These are phyloP conservation scores for Arabis alpina DNA, from an alignment of 345 rosid species.

Conservation along the genomic window DNA sequence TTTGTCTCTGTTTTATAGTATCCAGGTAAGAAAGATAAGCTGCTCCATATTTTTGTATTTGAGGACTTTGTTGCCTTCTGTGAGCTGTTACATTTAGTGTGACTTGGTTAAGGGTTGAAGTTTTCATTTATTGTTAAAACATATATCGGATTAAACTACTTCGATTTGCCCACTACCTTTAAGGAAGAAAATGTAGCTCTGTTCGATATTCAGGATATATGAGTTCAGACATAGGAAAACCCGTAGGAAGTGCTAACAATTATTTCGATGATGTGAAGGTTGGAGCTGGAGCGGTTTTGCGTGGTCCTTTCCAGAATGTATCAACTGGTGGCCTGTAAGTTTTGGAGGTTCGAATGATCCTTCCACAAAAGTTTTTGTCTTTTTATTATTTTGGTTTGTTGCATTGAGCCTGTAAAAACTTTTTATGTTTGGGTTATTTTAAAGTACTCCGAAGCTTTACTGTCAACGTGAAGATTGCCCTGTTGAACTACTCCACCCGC, in stretches of 20 bases:
- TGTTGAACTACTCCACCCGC: slow-evolving; percentile 81
- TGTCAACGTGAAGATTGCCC: slow-evolving; percentile 86
- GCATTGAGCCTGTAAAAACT: slow-evolving; percentile 2
- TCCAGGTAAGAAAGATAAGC: slow-evolving; percentile 31
- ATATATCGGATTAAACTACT: neutral
- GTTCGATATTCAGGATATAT: slow-evolving; percentile 12
- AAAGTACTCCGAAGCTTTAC: slow-evolving; percentile 73
- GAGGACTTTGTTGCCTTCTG: neutral
- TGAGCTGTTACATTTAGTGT: slow-evolving; percentile 11
- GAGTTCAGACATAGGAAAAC: slow-evolving; percentile 9
- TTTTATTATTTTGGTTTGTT: neutral
- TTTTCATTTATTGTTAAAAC: neutral
- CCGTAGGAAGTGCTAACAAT: neutral
- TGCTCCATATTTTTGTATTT: slow-evolving; percentile 7
- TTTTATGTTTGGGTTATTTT: slow-evolving; percentile 34
- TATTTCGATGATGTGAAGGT: slow-evolving; percentile 54
- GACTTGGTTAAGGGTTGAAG: neutral
- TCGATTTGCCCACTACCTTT: neutral
- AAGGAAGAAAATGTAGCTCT: neutral
- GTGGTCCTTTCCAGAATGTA: slow-evolving; percentile 79
- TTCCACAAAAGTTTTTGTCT: slow-evolving; percentile 20
- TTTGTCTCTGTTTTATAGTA: slow-evolving; percentile 44
- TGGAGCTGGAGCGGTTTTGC: slow-evolving; percentile 80
- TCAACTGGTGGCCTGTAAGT: slow-evolving; percentile 78
- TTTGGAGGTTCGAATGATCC: slow-evolving; percentile 45